Evolutionary conservation across 768 basidiomycete genomes (phyloP), one percentile per base, ranked within the genome.

Genomic region (Boletus rubropictus): DNA sequence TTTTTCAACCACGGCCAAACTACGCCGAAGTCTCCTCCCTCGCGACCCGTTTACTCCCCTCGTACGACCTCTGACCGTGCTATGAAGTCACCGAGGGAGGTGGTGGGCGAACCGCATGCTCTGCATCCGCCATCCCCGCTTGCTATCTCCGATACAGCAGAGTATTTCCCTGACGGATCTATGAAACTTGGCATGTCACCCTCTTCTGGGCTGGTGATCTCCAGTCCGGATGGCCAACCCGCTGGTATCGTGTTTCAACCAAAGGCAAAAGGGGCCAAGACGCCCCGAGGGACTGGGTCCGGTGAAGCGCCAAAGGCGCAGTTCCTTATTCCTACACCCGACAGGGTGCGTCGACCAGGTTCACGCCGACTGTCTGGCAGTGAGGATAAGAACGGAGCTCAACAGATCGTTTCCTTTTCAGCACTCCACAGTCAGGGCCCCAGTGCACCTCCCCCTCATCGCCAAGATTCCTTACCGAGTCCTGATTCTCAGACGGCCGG

Each of bases 211-310:
- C 75, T 95, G 7, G 78, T 97, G 42, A 86, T 98, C 31, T 89
- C 94, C 55, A 89, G 85, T 59, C 90, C 92, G 2, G 92, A 95
- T 63, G 95, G 95, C 0, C 83, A 91, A 55, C 89, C 91, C 3
- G 78, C 89, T n/a, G 95, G 93, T 10, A 94, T 99, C 48, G 89
- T 93, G 71, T 99, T 98, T 68, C 87, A 93, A 52, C 95, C 94
- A 2, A 74, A 77, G 25, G 69, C 65, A 52, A 53, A 79, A 69
- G 63, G 72, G 53, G 11, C 63, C 59, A 67, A 55, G 49, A 44
- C 55, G 8, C 58, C 63, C 39, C 71, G 69, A 36, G 67, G 66
- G 21, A 7, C 43, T 1, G 35, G 52, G 2, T 58, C 64, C 8
- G 73, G 75, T 68, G 81, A 82, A 46, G 53, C 76, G 20, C 74